Percentiles rank a stretch among this genome's conserved stretches.
Conservation (phyloP, 2,329 filamentous ascomycete species). For the Monosporascus cannonballus region DNA sequence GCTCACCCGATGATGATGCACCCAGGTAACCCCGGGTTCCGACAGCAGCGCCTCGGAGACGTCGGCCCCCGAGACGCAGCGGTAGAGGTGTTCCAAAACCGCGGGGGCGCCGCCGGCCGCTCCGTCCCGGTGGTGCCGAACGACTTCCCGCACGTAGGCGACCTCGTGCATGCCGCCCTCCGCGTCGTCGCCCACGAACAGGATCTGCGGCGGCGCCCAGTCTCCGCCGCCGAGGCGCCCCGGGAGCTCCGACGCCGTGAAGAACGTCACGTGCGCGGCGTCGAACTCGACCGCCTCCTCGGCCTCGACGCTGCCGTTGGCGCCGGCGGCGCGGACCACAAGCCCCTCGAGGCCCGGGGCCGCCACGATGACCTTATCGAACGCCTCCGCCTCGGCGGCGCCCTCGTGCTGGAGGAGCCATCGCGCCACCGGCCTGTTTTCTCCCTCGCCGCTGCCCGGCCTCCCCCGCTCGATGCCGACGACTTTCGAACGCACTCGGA, state of each 20-base stretch:
- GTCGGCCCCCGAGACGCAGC: conserved; percentile 8
- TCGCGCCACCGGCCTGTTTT: background rate
- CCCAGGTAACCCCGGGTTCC: conserved; percentile 11
- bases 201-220: conserved; percentile 3
- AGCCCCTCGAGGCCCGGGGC: conserved; percentile 1
- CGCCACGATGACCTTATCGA: conserved; percentile 14
- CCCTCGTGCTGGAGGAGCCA: conserved; percentile 10
- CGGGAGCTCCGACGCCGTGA: conserved; percentile 7
- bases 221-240: conserved; percentile 1
- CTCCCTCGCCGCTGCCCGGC: conserved; percentile 1
- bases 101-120: background rate
- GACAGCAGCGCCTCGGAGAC: conserved; percentile 3
- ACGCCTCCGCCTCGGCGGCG: conserved; percentile 4
- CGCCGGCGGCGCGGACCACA: background rate
- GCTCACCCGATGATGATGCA: conserved; percentile 10
- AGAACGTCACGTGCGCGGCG: conserved; percentile 8
- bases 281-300: conserved; percentile 10
- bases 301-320: background rate
- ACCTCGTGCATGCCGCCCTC: conserved; percentile 6
- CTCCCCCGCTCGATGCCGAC: conserved; percentile 10
- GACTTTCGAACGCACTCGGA: conserved; percentile 7
- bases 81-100: conserved; percentile 14
- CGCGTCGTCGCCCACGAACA: conserved; percentile 5
- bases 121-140: conserved; percentile 1
- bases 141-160: conserved; percentile 8